phyloP scores from a whole-genome alignment of 2,329 filamentous ascomycete genomes.

The Thelonectria discophora region DNA sequence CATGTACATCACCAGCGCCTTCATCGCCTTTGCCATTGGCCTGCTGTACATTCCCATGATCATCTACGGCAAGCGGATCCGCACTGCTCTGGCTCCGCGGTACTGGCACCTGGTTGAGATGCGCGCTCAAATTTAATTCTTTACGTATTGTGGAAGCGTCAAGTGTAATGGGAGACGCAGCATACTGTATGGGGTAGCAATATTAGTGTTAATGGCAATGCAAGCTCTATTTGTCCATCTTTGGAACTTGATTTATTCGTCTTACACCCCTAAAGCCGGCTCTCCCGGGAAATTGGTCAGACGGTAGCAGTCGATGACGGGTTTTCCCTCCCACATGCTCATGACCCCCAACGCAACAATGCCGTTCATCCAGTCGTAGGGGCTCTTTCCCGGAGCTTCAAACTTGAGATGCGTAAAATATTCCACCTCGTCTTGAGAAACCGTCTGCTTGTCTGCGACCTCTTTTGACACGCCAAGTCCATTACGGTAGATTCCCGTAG shows the following conservation, averaged over 20 bases:
- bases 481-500: conserved; percentile 31
- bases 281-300: conserved; percentile 34
- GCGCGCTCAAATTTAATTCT: conserved; percentile 25
- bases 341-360: conserved; percentile 31
- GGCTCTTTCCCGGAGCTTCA: conserved; percentile 28
- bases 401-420: conserved; percentile 36
- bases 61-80: conserved; percentile 45
- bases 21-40: conserved; percentile 37
- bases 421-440: conserved; percentile 31
- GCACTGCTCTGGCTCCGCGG: conserved; percentile 28
- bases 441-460: conserved; percentile 18
- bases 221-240: background rate
- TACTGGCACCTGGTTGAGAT: conserved; percentile 40
- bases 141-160: too few relatives aligned
- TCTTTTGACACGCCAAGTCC: conserved; percentile 23
- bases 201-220: too few relatives aligned
- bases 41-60: conserved; percentile 42
- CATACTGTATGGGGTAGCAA: too few relatives aligned
- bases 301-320: conserved; percentile 34
- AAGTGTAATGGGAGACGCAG: too few relatives aligned
- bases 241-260: background rate
- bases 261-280: conserved; percentile 15
- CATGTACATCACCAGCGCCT: conserved; percentile 42
- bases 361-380: conserved; percentile 30
- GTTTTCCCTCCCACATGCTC: conserved; percentile 31